Percentiles rank a stretch among this genome's conserved stretches.
phyloP scores from a whole-genome alignment of 2,329 filamentous ascomycete genomes.

The Amylocarpus encephaloides region DNA sequence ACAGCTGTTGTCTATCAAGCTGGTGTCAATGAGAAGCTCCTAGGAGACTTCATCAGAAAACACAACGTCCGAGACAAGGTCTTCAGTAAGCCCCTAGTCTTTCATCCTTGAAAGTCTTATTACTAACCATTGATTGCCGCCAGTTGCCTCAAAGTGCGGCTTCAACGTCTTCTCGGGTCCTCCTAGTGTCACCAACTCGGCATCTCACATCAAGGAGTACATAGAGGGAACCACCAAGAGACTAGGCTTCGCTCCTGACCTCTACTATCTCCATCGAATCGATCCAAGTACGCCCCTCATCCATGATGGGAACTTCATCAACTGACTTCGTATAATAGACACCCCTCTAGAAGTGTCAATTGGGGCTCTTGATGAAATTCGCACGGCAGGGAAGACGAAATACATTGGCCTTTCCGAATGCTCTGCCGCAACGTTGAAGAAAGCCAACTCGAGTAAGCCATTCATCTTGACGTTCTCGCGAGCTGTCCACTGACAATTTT shows the following conservation, averaged over 20 bases:
- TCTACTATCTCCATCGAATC: slow-evolving; percentile 37
- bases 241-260: slow-evolving; percentile 37
- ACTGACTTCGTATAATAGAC: neutral
- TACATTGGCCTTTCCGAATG: slow-evolving; percentile 44
- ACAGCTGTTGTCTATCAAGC: slow-evolving; percentile 18
- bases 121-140: neutral
- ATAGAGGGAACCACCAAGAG: slow-evolving; percentile 35
- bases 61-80: slow-evolving; percentile 32
- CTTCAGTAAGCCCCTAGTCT: slow-evolving; percentile 31
- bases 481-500: slow-evolving; percentile 33
- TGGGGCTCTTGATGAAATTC: slow-evolving; percentile 34
- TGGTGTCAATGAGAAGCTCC: slow-evolving; percentile 39
- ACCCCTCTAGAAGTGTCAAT: slow-evolving; percentile 39
- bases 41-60: slow-evolving; percentile 42
- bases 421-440: slow-evolving; percentile 39
- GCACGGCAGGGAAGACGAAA: slow-evolving; percentile 39
- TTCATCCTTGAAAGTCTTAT: neutral
- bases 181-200: slow-evolving; percentile 31
- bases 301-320: neutral
- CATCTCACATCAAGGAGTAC: slow-evolving; percentile 33
- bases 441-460: slow-evolving; percentile 31
- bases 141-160: slow-evolving; percentile 44
- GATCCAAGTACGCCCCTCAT: slow-evolving; percentile 37
- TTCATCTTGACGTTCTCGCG: neutral
- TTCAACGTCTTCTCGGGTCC: slow-evolving; percentile 19